Evolutionary conservation across 176 grass and related monocot genomes (phyloP).

Genomic region (Bonia amplexicaulis): DNA sequence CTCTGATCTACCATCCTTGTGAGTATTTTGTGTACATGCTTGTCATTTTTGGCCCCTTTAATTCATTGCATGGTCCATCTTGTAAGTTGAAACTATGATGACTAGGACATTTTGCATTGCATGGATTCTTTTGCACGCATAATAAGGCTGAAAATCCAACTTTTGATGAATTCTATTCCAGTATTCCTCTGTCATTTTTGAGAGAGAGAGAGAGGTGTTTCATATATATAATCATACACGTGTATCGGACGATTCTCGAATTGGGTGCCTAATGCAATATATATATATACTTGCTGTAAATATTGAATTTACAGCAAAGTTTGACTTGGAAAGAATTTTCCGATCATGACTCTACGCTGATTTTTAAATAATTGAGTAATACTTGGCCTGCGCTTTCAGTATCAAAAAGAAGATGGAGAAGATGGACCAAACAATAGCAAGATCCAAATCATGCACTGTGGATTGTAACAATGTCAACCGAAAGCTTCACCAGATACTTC

Average conservation of each 20-base stretch:
- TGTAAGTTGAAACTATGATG: constrained; percentile 2
- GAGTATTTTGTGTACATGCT: constrained; percentile 39
- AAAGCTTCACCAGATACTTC: constrained; percentile 92
- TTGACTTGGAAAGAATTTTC: not conserved
- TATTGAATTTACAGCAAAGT: not conserved
- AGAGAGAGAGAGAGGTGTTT: no score
- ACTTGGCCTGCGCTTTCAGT: constrained; percentile 45
- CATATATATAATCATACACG: no score
- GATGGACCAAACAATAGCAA: constrained; percentile 70
- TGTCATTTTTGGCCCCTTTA: not conserved
- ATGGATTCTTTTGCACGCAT: not conserved
- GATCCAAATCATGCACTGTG: constrained; percentile 61
- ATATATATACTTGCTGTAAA: constrained; percentile 13
- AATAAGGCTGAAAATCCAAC: not conserved
- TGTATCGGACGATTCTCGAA: no score
- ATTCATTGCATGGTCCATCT: constrained; percentile 7
- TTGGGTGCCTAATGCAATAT: not conserved
- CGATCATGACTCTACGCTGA: not conserved
- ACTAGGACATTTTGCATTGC: not conserved
- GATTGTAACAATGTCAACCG: constrained; percentile 93
- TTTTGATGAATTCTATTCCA: not conserved
- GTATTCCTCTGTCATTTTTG: not conserved
- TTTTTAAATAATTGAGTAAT: not conserved
- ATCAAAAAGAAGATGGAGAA: constrained; percentile 64
- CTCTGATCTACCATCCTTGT: constrained; percentile 85